Base-by-base conservation (phyloP, 805 yeast species). In the Wickerhamomyces kurtzmanii region DNA sequence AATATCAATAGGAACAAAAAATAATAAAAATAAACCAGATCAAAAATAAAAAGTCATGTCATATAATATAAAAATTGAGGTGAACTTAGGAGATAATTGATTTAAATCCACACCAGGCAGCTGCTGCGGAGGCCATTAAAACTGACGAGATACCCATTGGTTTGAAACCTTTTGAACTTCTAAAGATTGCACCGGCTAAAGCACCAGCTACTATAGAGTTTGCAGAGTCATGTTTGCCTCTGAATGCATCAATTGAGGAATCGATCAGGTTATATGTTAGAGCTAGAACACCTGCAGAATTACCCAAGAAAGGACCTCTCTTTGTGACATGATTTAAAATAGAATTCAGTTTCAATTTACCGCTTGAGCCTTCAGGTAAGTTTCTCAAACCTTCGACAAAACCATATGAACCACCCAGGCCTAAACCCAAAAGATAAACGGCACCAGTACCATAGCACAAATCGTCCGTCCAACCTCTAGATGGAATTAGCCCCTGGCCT, bases 391-490 rank as follows among this genome's bases (percentile, higher is more conserved):
- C 97, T 56, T 89, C 96, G 34, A 74, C 71, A 36, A 87, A 60
- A 34, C 98, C 98, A 46, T 75, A 79, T 10, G 76, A 58, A 34
- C 98, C 98, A 57, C 98, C 98, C 24, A 74, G 35, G 20, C 94
- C 94, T 40, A 91, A 67, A 23, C 94, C 94, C 18, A 81, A 43
- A 41, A 91, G 66, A 52, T 91, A 91, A 29, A 86, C 85, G 6
- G 95, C 76, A 57, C 98, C 98, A 8, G 97, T 81, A 43, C 98
- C 98, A 57, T 91, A 91, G 69, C 96, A 86, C 39, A 91, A 68
- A 60, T 91, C 97, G 55, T 91, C 98, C 11, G 86, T 71, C 94
- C 96, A 91, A 43, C 94, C 94, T 61, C 96, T 77, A n/a, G 94
- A 81, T 16, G 98, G 96, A 38, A 91, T 70, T 33, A 89, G 53